Percentiles rank a stretch among this genome's conserved stretches.
phyloP scores from a whole-genome alignment of 176 grass and related monocot species.

The Calamus simplicifolius region DNA sequence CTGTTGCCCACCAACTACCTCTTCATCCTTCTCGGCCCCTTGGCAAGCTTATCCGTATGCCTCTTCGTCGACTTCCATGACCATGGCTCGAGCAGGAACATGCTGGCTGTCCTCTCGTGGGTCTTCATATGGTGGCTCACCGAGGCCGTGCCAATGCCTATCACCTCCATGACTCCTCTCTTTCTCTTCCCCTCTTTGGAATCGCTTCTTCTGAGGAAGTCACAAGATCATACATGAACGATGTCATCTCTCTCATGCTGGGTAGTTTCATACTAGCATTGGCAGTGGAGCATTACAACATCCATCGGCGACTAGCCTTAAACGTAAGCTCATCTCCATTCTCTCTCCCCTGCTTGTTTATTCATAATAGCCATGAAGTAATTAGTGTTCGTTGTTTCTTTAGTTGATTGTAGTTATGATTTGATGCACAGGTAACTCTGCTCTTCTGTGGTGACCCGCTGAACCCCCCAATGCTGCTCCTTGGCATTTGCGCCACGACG shows the following conservation, averaged over 20 bases:
- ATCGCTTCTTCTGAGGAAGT: constrained; percentile 46
- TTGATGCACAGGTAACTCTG: no score
- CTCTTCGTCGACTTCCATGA: no score
- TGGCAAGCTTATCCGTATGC: no score
- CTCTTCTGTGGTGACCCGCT: no score
- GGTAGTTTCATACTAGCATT: constrained; percentile 94
- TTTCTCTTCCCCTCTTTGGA: constrained; percentile 84
- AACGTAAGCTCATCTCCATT: constrained; percentile 32
- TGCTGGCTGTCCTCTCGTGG: constrained; percentile 57
- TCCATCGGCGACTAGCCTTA: constrained; percentile 81
- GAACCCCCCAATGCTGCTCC: constrained; percentile 33
- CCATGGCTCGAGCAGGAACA: no score
- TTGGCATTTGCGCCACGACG: constrained; percentile 62
- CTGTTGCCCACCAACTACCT: constrained; percentile 4
- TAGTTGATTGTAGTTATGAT: no score
- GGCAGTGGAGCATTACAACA: constrained; percentile 85
- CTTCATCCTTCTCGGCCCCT: constrained; percentile 1
- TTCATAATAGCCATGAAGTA: no score
- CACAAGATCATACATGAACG: constrained; percentile 77
- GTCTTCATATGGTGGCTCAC: constrained; percentile 93
- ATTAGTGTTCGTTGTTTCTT: no score
- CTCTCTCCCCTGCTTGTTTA: no score
- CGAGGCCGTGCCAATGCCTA: constrained; percentile 71
- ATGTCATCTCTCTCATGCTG: constrained; percentile 93
- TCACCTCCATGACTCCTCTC: constrained; percentile 83